phyloP scores from a whole-genome alignment of 176 grass and related monocot genomes.

The Alloteropsis semialata region DNA sequence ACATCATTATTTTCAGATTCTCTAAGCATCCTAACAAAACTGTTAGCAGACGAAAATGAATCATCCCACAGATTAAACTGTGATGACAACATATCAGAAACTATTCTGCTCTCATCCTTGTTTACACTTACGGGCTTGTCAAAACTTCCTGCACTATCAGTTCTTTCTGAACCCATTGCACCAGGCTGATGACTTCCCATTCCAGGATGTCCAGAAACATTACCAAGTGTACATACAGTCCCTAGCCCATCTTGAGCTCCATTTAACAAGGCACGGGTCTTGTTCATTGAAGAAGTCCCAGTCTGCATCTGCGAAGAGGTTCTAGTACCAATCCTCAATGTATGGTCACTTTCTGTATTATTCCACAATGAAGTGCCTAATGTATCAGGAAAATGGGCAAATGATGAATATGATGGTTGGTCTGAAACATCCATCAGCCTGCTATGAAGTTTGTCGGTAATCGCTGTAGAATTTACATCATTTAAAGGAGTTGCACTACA shows the following conservation, averaged over 20 bases:
- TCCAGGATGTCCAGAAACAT: conserved; percentile 38
- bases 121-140: conserved; percentile 60
- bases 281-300: conserved; percentile 17
- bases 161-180: conserved; percentile 22
- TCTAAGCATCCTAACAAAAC: conserved; percentile 61
- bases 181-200: conserved; percentile 37
- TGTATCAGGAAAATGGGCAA: conserved; percentile 20
- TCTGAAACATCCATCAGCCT: conserved; percentile 19
- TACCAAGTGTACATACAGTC: conserved; percentile 32
- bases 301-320: conserved; percentile 33
- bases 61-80: conserved; percentile 96
- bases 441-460: conserved; percentile 6
- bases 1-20: conserved; percentile 54
- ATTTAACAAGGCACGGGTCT: conserved; percentile 32
- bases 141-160: conserved; percentile 46
- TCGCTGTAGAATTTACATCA: conserved; percentile 25
- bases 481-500: conserved; percentile 6
- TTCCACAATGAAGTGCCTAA: conserved; percentile 31
- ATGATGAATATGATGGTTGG: conserved; percentile 25
- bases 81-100: conserved; percentile 80
- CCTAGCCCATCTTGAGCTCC: conserved; percentile 33
- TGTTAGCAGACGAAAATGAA: conserved; percentile 56
- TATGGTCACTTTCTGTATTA: conserved; percentile 25
- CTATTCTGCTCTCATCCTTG: conserved; percentile 81
- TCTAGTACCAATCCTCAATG: conserved; percentile 8